Base-by-base conservation (phyloP, 192 early-diverging fungal genomes). In the Mortierella hygrophila region DNA sequence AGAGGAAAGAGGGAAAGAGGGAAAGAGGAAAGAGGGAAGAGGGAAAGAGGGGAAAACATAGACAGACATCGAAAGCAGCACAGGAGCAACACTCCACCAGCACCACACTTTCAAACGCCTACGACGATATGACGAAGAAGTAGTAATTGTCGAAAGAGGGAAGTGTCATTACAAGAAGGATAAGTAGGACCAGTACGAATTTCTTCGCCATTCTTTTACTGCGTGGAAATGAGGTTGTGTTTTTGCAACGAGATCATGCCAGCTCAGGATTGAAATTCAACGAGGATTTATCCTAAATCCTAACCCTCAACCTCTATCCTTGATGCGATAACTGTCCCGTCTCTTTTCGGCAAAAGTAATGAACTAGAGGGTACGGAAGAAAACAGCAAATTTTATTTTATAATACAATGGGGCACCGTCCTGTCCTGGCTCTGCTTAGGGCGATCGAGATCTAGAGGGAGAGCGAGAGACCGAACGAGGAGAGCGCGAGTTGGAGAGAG, bases 391-490 rank as follows among this genome's bases (percentile, higher is more conserved):
- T 32, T 65, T 65, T 65, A 65, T 65, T 65, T 26, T 65, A 40
- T 40, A 40, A 40, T 40, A 65, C 29, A 65, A 32, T 4, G 29
- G 35, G 60, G 1, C n/a, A 32, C 10, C 60, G 26, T 65, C 3
- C n/a, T 2, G 4, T 32, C 13, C 29, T 65, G 3, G 3, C 4
- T 26, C 9, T 29, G 10, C 60, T 65, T 10, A 81, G 68, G 79
- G 74, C 5, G 80, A 81, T 16, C 80, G 73, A 16, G 70, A 71
- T 21, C 70, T 38, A 3, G 70, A 71, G 38, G n/a, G 70, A 13
- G 79, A 81, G 20, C 79, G 60, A 38, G 78, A 80, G 73, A 76
- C 8, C 82, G 57, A 3, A 76, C 44, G 76, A 26, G 76, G 70
- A 29, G 82, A 83, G n/a, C 16, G 63, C 10, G 82, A 83, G 26